These are phyloP conservation scores for Pseudotsuga menziesii DNA, from an alignment of 75 land plant genomes.

Conservation along the genomic window DNA sequence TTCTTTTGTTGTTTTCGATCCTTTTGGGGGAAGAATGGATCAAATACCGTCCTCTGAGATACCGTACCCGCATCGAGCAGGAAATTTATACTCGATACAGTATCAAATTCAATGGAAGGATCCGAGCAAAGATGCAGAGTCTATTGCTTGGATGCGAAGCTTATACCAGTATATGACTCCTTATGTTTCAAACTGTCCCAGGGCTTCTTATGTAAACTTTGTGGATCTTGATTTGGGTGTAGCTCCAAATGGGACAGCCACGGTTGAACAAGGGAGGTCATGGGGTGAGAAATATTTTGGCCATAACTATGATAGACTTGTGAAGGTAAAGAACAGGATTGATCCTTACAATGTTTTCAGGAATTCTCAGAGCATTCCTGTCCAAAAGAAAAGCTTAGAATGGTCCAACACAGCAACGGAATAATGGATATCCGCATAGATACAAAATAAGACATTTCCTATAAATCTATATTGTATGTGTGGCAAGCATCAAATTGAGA, in stretches of 20 bases:
- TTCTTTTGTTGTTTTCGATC: not conserved
- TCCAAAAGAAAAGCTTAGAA: not conserved
- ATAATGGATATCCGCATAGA: too few relatives aligned
- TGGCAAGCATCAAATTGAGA: too few relatives aligned
- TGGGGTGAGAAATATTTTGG: constrained; percentile 16
- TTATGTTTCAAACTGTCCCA: constrained; percentile 8
- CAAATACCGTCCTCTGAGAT: not conserved
- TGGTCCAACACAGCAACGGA: not conserved
- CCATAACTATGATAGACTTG: constrained; percentile 10
- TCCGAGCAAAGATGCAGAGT: not conserved
- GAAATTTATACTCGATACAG: constrained; percentile 5
- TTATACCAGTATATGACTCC: constrained; percentile 15
- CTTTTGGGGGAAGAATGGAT: constrained; percentile 11
- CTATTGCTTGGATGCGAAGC: constrained; percentile 2
- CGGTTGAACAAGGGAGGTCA: not conserved
- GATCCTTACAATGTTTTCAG: constrained; percentile 18
- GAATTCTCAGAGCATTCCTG: constrained; percentile 16
- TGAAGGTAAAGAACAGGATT: constrained; percentile 6
- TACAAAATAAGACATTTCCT: too few relatives aligned
- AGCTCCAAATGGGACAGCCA: not conserved
- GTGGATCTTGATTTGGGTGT: constrained; percentile 15
- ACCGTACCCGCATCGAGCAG: constrained; percentile 11
- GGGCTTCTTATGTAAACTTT: constrained; percentile 13
- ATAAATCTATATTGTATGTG: too few relatives aligned
- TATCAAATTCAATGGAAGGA: not conserved